phyloP scores from a whole-genome alignment of 1,284 basidiomycete species.

The Ustilago shanxiensis region DNA sequence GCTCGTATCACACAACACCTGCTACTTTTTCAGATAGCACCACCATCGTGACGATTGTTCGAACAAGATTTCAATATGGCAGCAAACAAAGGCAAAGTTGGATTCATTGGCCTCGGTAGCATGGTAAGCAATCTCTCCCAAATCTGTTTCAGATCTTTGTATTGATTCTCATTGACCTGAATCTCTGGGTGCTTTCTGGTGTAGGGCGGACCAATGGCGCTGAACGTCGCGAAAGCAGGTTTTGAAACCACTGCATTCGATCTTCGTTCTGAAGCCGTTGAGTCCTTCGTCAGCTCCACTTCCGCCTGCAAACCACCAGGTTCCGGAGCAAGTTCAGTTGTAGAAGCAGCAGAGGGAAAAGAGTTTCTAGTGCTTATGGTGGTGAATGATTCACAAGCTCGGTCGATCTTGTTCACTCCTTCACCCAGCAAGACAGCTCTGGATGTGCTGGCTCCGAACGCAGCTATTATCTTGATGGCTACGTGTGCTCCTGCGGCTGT shows the following conservation, averaged over 20 bases:
- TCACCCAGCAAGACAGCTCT: not conserved
- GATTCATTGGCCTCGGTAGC: constrained; percentile 36
- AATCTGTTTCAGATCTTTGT: not conserved
- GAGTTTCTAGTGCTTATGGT: constrained; percentile 34
- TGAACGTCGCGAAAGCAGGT: constrained; percentile 21
- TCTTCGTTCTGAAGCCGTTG: constrained; percentile 20
- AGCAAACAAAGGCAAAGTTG: constrained; percentile 12
- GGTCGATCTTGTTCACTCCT: constrained; percentile 16
- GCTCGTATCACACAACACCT: no score
- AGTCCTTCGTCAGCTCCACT: not conserved
- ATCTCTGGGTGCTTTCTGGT: not conserved
- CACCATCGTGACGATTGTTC: not conserved
- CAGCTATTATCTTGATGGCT: constrained; percentile 70
- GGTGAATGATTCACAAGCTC: constrained; percentile 34
- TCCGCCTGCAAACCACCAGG: not conserved
- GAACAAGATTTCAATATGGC: not conserved
- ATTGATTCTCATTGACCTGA: not conserved
- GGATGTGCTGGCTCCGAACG: constrained; percentile 59
- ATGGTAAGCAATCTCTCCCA: constrained; percentile 19
- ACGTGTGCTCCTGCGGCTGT: constrained; percentile 70
- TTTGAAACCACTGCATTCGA: constrained; percentile 26
- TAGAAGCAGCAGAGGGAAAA: constrained; percentile 11
- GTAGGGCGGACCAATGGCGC: constrained; percentile 29
- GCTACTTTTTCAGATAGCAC: not conserved
- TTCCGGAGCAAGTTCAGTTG: constrained; percentile 2